These are phyloP conservation scores for Tardiomyces digboiensis DNA, from an alignment of 1,139 yeast genomes.

Conservation along the genomic window DNA sequence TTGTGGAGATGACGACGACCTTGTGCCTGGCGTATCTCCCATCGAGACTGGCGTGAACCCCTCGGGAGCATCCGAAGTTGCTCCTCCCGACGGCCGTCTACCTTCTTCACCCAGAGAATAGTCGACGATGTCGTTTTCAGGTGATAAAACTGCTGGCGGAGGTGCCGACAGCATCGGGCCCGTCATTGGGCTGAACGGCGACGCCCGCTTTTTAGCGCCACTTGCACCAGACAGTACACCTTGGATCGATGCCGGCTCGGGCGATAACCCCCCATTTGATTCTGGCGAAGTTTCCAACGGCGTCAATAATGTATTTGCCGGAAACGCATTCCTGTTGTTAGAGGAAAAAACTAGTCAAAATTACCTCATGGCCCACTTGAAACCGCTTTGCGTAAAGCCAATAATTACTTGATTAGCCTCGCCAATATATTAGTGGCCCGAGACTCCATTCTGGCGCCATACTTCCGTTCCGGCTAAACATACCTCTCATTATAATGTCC, in stretches of 20 bases:
- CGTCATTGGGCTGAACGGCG: slow-evolving; percentile 8
- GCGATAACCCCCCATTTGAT: slow-evolving; percentile 8
- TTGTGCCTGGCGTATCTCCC: neutral
- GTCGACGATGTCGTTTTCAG: neutral
- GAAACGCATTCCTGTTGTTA: neutral
- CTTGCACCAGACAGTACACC: neutral
- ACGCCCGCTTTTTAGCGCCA: slow-evolving; percentile 2
- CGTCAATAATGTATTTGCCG: slow-evolving; percentile 8
- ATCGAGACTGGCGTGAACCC: neutral
- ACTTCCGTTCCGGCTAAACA: too few species aligned
- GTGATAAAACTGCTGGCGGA: neutral
- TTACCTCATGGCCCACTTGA: too few species aligned
- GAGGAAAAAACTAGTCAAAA: too few species aligned
- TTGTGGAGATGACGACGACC: neutral
- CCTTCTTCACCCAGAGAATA: neutral
- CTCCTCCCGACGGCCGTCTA: neutral
- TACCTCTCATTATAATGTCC: too few species aligned
- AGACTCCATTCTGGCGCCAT: too few species aligned
- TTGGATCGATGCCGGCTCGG: slow-evolving; percentile 1
- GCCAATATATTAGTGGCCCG: too few species aligned
- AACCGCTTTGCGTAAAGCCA: too few species aligned
- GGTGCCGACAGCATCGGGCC: slow-evolving; percentile 4
- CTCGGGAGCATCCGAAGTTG: too few species aligned
- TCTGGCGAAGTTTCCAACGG: slow-evolving; percentile 15
- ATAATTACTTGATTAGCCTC: too few species aligned